Base-by-base conservation (phyloP, 352 stramenopile genomes). In the Plasmopara muralis region DNA sequence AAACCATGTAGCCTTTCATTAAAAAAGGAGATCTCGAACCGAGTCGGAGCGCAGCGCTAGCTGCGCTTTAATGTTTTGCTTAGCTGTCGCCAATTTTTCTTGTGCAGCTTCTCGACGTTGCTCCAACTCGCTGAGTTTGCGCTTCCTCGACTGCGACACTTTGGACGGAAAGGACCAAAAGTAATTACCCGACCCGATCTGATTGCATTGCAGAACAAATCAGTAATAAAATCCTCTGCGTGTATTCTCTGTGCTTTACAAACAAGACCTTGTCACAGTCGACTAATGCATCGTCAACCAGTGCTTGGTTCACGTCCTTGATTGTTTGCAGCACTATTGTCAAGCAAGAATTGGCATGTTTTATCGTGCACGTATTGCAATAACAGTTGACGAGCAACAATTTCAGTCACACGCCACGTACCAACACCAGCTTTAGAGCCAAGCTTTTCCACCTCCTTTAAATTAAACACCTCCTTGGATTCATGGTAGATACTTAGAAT, bases 141-240 rank as follows among this genome's bases (percentile, higher is more conserved):
- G 75, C 62, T 89, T 93, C 29, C 76, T 70, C 33, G 84, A 75
- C 62, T 91, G 77, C 41, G 80, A 87, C 9, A 85, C 30, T 57
- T 91, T 93, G 58, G 76, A 89, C 43, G 80, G 83, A 53, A 91
- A 93, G 14, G 83, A 93, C 83, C 83, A 93, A 53, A 93, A 93
- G 72, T 93, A 93, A 52, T 93, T 93, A 14, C 76, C 83, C 20
- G 83, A 89, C 14, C 83, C 83, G 53, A 93, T 93, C 77, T 83
- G 47, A 35, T 12, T 39, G 51, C 20, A 43, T 39, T 47, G 15
- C 18, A 46, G 50, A 50, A 42, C 20, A 31, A 18, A 42, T 55
- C 25, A 51, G 20, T 12, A 7, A 41, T 2, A 45, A 9, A 56
- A n/a, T 6, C 31, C 13, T 44, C 6, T 37, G 41, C 53, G n/a